Evolutionary conservation across 1,284 basidiomycete genomes (phyloP).

Genomic region (Boletellus deceptivus): DNA sequence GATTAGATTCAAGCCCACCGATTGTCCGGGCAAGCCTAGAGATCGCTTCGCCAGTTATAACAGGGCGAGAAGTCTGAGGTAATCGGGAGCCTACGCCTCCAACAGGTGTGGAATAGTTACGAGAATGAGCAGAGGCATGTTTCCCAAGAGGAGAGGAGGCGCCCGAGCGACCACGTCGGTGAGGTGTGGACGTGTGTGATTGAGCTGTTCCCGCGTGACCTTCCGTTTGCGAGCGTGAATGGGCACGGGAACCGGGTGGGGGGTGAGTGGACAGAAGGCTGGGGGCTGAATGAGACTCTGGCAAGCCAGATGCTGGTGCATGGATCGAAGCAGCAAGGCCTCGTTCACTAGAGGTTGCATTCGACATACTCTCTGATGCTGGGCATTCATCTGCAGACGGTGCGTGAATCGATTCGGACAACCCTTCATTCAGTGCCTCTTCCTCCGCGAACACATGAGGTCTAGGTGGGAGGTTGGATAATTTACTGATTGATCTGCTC

Average conservation of each 20-base stretch:
- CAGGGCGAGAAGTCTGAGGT: constrained; percentile 53
- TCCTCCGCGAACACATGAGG: constrained; percentile 9
- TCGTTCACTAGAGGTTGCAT: constrained; percentile 21
- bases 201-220: constrained; percentile 37
- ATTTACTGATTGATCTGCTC: constrained; percentile 15
- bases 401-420: constrained; percentile 31
- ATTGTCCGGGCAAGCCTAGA: constrained; percentile 61
- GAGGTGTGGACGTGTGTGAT: constrained; percentile 24
- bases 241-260: constrained; percentile 24
- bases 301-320: constrained; percentile 39
- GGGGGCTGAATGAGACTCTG: constrained; percentile 31
- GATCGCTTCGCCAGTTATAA: constrained; percentile 66
- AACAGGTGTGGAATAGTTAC: constrained; percentile 61
- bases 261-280: constrained; percentile 15
- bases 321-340: constrained; percentile 47
- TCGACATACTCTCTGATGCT: constrained; percentile 9
- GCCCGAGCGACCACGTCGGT: constrained; percentile 40
- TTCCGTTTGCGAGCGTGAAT: constrained; percentile 54
- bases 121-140: constrained; percentile 40
- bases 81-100: constrained; percentile 37
- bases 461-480: constrained; percentile 17
- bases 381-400: constrained; percentile 18
- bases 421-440: constrained; percentile 18
- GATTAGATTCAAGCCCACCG: constrained; percentile 34
- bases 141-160: constrained; percentile 40